Percentiles rank a stretch among this genome's conserved stretches.
These are phyloP conservation scores for Eucalyptus lansdowneana DNA, from an alignment of 345 rosid genomes.

Conservation along the genomic window DNA sequence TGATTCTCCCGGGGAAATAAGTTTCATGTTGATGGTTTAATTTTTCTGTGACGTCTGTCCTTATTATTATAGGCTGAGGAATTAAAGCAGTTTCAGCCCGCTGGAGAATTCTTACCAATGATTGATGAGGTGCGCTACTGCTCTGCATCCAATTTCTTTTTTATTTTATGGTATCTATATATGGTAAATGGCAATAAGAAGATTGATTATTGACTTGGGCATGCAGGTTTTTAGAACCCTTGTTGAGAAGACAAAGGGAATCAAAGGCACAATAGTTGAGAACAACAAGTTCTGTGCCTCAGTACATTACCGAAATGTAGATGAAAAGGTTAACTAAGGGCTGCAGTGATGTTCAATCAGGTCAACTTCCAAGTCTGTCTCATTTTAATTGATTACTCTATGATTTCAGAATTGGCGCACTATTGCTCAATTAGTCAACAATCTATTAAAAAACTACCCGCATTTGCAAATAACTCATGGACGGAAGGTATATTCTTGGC, in stretches of 20 bases:
- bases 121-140: constrained; percentile 45
- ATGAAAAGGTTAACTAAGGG: constrained; percentile 33
- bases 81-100: constrained; percentile 74
- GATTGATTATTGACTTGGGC: neutral
- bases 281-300: constrained; percentile 91
- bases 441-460: constrained; percentile 61
- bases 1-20: neutral
- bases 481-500: constrained; percentile 23
- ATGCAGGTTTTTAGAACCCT: constrained; percentile 66
- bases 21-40: neutral
- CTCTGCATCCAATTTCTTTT: neutral
- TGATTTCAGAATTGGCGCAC: constrained; percentile 54
- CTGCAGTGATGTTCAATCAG: neutral
- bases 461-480: constrained; percentile 65
- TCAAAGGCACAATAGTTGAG: constrained; percentile 82
- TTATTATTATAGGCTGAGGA: constrained; percentile 44
- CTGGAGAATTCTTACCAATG: constrained; percentile 68
- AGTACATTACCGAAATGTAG: constrained; percentile 95
- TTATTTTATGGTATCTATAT: neutral
- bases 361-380: neutral
- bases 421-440: constrained; percentile 70
- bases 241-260: constrained; percentile 44
- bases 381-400: neutral
- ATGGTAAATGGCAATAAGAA: neutral
- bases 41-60: neutral